A percentile compares a stretch with the other conserved stretches of the same genome.
These are phyloP conservation scores for Schizosaccharomyces cryophilus DNA, from an alignment of 805 yeast species.

Conservation along the genomic window DNA sequence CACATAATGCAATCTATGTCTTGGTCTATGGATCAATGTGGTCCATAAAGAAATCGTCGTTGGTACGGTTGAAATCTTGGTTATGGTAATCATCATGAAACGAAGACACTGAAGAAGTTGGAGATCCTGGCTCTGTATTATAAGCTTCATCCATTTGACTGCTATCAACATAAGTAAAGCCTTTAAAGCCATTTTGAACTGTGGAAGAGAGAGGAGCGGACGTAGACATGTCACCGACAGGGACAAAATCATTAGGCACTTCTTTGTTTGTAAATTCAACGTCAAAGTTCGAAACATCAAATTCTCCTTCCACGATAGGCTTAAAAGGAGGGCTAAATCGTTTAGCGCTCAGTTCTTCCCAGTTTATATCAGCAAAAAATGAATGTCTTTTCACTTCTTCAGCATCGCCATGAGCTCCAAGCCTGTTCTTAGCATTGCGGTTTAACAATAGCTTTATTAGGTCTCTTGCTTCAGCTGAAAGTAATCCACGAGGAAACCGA, in stretches of 20 bases:
- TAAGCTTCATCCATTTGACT: conserved; percentile 5
- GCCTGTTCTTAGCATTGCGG: conserved; percentile 83
- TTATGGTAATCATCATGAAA: background rate
- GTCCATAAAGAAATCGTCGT: background rate
- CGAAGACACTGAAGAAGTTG: background rate
- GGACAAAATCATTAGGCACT: background rate
- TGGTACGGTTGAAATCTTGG: background rate
- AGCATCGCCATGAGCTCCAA: conserved; percentile 82
- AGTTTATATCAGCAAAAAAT: conserved; percentile 78
- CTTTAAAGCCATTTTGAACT: conserved; percentile 82
- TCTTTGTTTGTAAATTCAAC: conserved; percentile 66
- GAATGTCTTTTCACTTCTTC: conserved; percentile 80
- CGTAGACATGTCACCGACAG: background rate
- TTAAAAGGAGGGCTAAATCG: conserved; percentile 85
- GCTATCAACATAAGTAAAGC: conserved; percentile 40
- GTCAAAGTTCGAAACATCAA: conserved; percentile 90
- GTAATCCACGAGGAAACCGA: conserved; percentile 84
- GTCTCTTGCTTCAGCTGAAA: conserved; percentile 78
- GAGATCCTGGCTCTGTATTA: background rate
- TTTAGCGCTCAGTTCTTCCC: conserved; percentile 56
- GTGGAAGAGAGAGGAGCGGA: conserved; percentile 71
- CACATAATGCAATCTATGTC: too few species aligned
- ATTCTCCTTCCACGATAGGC: conserved; percentile 66
- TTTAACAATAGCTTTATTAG: conserved; percentile 87
- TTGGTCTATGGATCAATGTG: background rate